Evolutionary conservation across 768 basidiomycete genomes (phyloP), one percentile per base, ranked within the genome.

Genomic region (Auricularia sp.): DNA sequence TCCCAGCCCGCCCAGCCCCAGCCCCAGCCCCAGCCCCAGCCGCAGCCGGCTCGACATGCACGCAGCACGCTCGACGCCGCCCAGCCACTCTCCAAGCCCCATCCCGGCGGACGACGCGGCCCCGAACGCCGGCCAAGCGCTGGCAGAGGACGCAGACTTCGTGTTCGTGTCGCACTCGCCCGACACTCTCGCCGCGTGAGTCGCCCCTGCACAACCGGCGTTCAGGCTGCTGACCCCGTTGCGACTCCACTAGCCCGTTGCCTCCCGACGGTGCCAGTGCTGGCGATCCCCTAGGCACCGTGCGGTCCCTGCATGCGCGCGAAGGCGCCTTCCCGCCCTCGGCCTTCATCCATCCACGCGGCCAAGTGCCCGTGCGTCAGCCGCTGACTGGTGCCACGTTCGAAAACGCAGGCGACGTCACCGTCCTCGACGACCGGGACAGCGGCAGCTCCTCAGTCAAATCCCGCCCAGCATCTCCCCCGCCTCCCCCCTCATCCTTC

Each of bases 291-390:
- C 35, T n/a, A 23, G 23, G 35, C 21, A 42, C 54, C 21, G 62
- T 18, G 8, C 34, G 36, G 44, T 56, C 44, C 42, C 35, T 36
- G 59, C 79, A 80, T 64, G 66, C 72, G 36, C 75, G 88, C 51
- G 88, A 91, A 77, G 87, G 85, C 63, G 89, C 88, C 5, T 87
- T 86, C 69, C 76, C 83, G 61, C 83, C 83, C 0, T 83, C 79
- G 51, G 56, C 56, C 56, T 59, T 59, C 29, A 59, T 59, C 23
- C 56, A 59, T 10, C 56, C 23, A n/a, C 23, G 56, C 56, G 29
- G 14, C 56, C 56, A 33, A 8, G 14, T 3, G 33, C 56, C 56
- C 56, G 56, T 33, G 34, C 56, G 29, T 3, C 23, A 59, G 11
- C 56, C 16, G 34, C 56, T 59, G 16, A 59, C 23, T 35, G 16